phyloP scores from a whole-genome alignment of 495 filamentous ascomycete genomes.

The Podospora pseudocomata region DNA sequence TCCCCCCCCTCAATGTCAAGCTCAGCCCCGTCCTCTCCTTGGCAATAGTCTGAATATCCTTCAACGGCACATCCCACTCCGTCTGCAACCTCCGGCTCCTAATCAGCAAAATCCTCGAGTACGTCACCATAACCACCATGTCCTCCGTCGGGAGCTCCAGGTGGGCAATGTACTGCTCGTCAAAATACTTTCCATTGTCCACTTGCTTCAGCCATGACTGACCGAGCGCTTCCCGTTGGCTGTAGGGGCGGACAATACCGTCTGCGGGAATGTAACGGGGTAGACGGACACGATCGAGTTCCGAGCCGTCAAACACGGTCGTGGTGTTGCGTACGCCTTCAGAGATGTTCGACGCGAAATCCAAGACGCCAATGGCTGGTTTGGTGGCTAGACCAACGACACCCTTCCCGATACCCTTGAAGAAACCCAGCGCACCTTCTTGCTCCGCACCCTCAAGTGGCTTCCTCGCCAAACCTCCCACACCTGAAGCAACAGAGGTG shows the following conservation, averaged over 20 bases:
- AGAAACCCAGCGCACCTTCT: slow-evolving; percentile 87
- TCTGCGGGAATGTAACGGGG: slow-evolving; percentile 88
- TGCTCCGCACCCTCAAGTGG: slow-evolving; percentile 95
- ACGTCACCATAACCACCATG: slow-evolving; percentile 93
- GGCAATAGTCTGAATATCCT: slow-evolving; percentile 92
- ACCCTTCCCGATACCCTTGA: slow-evolving; percentile 96
- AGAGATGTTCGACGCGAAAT: slow-evolving; percentile 91
- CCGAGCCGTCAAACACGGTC: slow-evolving; percentile 92
- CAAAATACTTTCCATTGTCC: slow-evolving; percentile 95
- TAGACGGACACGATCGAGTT: slow-evolving; percentile 87
- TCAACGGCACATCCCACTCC: slow-evolving; percentile 94
- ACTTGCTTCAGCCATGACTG: slow-evolving; percentile 99
- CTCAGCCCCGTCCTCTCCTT: slow-evolving; percentile 95
- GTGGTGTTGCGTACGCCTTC: slow-evolving; percentile 98
- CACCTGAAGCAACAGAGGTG: slow-evolving; percentile 83
- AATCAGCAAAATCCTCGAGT: slow-evolving; percentile 85
- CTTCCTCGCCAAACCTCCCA: slow-evolving; percentile 88
- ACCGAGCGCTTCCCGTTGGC: slow-evolving; percentile 90
- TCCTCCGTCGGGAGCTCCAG: slow-evolving; percentile 86
- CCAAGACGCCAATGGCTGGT: slow-evolving; percentile 93
- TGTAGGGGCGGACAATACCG: slow-evolving; percentile 92
- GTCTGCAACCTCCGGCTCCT: slow-evolving; percentile 75
- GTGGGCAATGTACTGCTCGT: slow-evolving; percentile 95
- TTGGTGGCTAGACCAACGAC: slow-evolving; percentile 90
- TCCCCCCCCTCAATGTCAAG: slow-evolving; percentile 79